Percentiles rank a stretch among this genome's conserved stretches.
These are phyloP conservation scores for Wickerhamiella australiensis DNA, from an alignment of 805 yeast genomes.

Conservation along the genomic window DNA sequence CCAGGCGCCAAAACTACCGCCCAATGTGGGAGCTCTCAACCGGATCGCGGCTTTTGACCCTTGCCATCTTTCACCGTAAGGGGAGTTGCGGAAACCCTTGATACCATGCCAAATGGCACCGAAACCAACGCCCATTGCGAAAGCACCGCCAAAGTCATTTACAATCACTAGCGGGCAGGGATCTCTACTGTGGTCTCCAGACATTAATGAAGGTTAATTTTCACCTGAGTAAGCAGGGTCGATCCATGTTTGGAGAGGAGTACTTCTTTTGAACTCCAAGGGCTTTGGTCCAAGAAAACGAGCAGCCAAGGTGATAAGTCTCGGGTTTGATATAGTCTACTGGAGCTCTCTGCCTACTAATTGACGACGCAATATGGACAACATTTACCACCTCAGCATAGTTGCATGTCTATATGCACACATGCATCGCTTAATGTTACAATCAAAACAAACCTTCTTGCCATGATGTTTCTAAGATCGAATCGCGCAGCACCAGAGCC, in stretches of 20 bases:
- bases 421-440: neutral
- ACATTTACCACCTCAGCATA: neutral
- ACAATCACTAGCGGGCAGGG: conserved; percentile 96
- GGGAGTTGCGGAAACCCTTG: conserved; percentile 96
- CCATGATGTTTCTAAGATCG: neutral
- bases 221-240: conserved; percentile 6
- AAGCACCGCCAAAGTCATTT: conserved; percentile 98
- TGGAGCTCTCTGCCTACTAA: too few species aligned
- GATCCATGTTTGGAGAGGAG: too few species aligned
- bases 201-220: conserved; percentile 6
- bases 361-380: too few species aligned
- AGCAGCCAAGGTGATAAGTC: too few species aligned
- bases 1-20: conserved; percentile 99
- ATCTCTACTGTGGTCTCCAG: conserved; percentile 93
- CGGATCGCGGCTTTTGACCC: conserved; percentile 86
- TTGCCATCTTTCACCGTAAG: conserved; percentile 79
- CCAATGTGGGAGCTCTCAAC: conserved; percentile 95
- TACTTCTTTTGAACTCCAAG: neutral
- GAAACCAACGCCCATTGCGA: conserved; percentile 98
- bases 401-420: neutral
- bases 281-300: too few species aligned
- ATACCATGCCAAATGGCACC: conserved; percentile 99
- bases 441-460: conserved; percentile 1
- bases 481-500: neutral
- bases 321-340: too few species aligned